A percentile compares a stretch with the other conserved stretches of the same genome.
These are phyloP conservation scores for Aspergillus sclerotialis DNA, from an alignment of 2,329 filamentous ascomycete species.

Conservation along the genomic window DNA sequence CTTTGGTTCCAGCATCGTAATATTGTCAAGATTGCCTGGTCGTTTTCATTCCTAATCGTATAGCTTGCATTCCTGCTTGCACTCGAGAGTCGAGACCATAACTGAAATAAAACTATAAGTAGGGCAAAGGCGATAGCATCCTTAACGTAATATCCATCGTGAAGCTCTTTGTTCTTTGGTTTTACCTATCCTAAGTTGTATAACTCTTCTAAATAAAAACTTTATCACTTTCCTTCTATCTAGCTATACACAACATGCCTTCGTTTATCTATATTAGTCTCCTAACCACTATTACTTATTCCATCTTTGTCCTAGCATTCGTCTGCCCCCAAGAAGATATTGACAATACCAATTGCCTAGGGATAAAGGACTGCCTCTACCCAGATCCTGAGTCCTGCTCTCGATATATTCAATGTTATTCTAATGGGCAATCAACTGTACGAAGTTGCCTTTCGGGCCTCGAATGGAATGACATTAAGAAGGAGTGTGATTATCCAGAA, in stretches of 20 bases:
- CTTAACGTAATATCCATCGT: no score
- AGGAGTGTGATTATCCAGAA: neutral
- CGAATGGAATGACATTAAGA: neutral
- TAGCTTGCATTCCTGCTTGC: no score
- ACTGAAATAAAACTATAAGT: no score
- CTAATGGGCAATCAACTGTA: neutral
- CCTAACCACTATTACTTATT: constrained; percentile 42
- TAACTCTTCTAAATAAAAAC: no score
- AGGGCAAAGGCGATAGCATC: no score
- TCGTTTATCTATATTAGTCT: constrained; percentile 21
- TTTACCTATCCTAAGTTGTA: no score
- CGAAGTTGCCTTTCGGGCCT: neutral
- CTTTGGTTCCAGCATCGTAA: no score
- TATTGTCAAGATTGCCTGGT: no score
- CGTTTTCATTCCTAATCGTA: no score
- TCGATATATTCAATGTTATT: neutral
- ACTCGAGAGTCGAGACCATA: no score
- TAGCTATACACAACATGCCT: neutral
- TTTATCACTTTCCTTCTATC: no score
- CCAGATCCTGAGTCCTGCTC: neutral
- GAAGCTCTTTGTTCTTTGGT: no score
- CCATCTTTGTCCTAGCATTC: constrained; percentile 22
- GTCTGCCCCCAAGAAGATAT: constrained; percentile 21
- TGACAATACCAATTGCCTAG: neutral
- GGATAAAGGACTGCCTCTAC: neutral